A percentile compares a stretch with the other conserved stretches of the same genome.
These are phyloP conservation scores for Hyparrhenia diplandra DNA, from an alignment of 176 grass and related monocot species.

Conservation along the genomic window DNA sequence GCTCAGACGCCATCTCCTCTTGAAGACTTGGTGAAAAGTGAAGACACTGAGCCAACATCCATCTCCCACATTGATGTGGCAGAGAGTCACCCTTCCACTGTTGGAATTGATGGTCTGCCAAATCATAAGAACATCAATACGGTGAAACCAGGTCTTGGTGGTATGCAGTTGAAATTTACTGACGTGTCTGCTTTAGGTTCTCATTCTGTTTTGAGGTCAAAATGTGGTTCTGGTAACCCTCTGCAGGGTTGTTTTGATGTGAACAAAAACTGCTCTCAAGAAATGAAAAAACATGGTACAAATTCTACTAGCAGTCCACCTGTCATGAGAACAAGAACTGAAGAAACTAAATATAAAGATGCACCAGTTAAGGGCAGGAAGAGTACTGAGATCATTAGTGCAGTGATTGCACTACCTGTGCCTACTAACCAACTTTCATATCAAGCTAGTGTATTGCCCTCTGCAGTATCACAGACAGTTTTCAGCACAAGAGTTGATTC, in stretches of 20 bases:
- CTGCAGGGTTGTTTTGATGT: slow-evolving; percentile 12
- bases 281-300: slow-evolving; percentile 1
- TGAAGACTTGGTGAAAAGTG: slow-evolving; percentile 26
- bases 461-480: slow-evolving; percentile 14
- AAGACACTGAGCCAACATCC: slow-evolving; percentile 6
- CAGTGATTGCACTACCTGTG: not conserved
- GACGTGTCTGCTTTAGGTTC: slow-evolving; percentile 13
- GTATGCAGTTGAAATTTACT: slow-evolving; percentile 22
- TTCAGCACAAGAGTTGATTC: slow-evolving; percentile 5
- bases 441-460: slow-evolving; percentile 31
- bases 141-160: slow-evolving; percentile 18
- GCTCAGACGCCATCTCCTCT: not conserved
- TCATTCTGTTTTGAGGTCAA: slow-evolving; percentile 18
- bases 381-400: slow-evolving; percentile 12
- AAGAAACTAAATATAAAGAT: slow-evolving; percentile 16
- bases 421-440: slow-evolving; percentile 4
- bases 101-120: not conserved
- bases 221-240: slow-evolving; percentile 22
- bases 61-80: not conserved
- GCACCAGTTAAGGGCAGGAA: slow-evolving; percentile 11
- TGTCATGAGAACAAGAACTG: slow-evolving; percentile 30
- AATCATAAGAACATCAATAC: slow-evolving; percentile 7
- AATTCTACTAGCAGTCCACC: slow-evolving; percentile 18
- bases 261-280: slow-evolving; percentile 11
- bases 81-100: slow-evolving; percentile 6